Base-by-base conservation (phyloP, 495 filamentous ascomycete genomes). In the Xylaria grammica region DNA sequence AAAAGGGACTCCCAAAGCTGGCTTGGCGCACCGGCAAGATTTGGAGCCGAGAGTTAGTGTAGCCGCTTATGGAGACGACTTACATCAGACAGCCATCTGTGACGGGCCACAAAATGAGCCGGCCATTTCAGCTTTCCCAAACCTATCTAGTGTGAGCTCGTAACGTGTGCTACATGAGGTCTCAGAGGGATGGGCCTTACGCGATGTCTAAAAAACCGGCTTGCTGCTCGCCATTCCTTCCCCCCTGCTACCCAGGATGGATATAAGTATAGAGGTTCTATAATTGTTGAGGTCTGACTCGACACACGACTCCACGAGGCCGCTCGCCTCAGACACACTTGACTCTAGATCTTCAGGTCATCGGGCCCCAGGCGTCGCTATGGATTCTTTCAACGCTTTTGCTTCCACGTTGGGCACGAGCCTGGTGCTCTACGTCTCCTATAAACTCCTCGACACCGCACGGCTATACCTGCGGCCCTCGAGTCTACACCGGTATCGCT, bases 21-120 rank as follows among this genome's bases (percentile, higher is more conserved):
- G 57, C 57, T 50, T 60, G 57, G 46, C 59, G 59, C 59, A 24
- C 59, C 59, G 46, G 59, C 59, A 62, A 51, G 32, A 32, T 52
- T 19, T 42, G 22, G 59, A 52, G 59, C 59, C 59, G 59, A 62
- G 46, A 51, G 22, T 5, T 62, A 51, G 59, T 62, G 58, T 51
- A 38, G 45, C 29, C 44, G 44, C 44, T 60, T 60, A 32, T 8
- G 42, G 42, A 4, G n/a, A 49, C 19, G 22, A 60, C 32, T 49
- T 20, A 19, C 58, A 49, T 49, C 30, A 51, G 24, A 19, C 27
- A 44, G n/a, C 10, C 29, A 24, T 45, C 24, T 32, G 54, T 13
- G 38, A 57, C 36, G 24, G 54, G 24, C 22, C 54, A 26, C 50
- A 17, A 19, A 3, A 22, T 27, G 40, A 3, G 26, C 26, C 40